Evolutionary conservation across 768 basidiomycete genomes (phyloP).

Genomic region (Cytidiella melzeri): DNA sequence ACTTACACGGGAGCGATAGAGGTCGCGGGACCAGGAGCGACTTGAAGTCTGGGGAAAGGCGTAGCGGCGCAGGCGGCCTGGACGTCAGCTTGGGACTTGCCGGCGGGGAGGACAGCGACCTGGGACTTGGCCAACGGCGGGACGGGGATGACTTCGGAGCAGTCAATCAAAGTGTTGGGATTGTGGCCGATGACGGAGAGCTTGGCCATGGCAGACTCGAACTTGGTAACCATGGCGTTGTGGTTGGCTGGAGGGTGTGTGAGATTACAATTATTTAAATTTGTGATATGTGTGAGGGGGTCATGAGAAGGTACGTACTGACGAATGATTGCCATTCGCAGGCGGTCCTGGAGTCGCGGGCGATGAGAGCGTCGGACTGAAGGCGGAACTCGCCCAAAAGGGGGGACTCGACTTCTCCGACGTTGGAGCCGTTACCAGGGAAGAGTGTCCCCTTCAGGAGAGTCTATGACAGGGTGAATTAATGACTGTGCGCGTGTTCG

Average conservation of each 20-base stretch:
- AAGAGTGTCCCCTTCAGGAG: conserved; percentile 6
- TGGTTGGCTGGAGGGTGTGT: not conserved
- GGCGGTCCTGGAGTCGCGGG: conserved; percentile 8
- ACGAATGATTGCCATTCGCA: conserved; percentile 9
- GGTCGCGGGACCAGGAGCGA: conserved; percentile 13
- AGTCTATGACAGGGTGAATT: not conserved
- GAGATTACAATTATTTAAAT: not conserved
- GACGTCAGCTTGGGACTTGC: not conserved
- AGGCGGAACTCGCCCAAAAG: conserved; percentile 7
- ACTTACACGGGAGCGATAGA: conserved; percentile 11
- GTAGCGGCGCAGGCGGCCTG: conserved; percentile 23
- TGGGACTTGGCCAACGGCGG: not conserved
- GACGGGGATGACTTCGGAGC: conserved; percentile 12
- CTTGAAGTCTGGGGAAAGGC: conserved; percentile 31
- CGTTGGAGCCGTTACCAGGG: conserved; percentile 10
- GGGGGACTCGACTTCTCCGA: conserved; percentile 4
- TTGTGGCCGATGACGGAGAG: conserved; percentile 5
- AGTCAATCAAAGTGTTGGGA: conserved; percentile 1
- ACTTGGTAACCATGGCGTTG: conserved; percentile 7
- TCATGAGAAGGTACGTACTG: conserved; percentile 1
- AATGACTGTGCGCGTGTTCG: not conserved
- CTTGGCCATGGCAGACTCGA: conserved; percentile 7
- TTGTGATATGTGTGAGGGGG: not conserved
- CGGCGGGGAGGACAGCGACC: conserved; percentile 1
- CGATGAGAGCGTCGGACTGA: conserved; percentile 4